Evolutionary conservation across 768 basidiomycete genomes (phyloP).

Genomic region (Podaxis pistillaris): DNA sequence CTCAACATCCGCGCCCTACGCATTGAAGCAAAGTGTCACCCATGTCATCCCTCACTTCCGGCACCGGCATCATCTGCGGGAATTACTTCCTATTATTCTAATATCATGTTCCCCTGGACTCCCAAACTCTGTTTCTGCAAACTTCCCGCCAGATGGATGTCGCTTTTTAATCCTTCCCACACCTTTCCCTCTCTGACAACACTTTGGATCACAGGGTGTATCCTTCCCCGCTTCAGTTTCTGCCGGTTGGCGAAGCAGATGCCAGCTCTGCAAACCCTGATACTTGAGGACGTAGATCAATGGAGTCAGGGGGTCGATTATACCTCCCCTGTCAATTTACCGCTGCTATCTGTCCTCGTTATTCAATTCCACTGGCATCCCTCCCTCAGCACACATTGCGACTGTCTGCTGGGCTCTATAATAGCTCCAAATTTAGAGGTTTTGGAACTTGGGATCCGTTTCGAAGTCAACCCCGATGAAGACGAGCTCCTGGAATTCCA

Average conservation of each 20-base stretch:
- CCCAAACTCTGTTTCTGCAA: background rate
- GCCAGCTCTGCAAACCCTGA: background rate
- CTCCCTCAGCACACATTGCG: background rate
- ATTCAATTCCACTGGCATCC: background rate
- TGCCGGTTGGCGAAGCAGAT: background rate
- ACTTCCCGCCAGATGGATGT: background rate
- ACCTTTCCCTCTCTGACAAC: background rate
- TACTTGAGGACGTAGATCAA: background rate
- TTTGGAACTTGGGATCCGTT: background rate
- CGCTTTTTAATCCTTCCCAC: background rate
- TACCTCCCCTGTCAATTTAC: background rate
- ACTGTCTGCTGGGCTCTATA: background rate
- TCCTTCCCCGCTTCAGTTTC: background rate
- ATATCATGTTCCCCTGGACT: background rate
- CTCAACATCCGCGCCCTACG: background rate
- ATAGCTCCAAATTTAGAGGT: constrained; percentile 3
- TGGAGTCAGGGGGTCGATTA: background rate
- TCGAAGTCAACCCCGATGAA: background rate
- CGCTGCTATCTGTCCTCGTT: background rate
- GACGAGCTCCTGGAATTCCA: background rate
- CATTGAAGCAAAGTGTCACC: background rate
- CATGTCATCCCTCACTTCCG: background rate
- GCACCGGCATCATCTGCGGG: too few relatives aligned
- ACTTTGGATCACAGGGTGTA: background rate
- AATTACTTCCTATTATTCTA: background rate